A percentile compares a stretch with the other conserved stretches of the same genome.
phyloP scores from a whole-genome alignment of 2,329 filamentous ascomycete genomes.

The Aspergillus latus region DNA sequence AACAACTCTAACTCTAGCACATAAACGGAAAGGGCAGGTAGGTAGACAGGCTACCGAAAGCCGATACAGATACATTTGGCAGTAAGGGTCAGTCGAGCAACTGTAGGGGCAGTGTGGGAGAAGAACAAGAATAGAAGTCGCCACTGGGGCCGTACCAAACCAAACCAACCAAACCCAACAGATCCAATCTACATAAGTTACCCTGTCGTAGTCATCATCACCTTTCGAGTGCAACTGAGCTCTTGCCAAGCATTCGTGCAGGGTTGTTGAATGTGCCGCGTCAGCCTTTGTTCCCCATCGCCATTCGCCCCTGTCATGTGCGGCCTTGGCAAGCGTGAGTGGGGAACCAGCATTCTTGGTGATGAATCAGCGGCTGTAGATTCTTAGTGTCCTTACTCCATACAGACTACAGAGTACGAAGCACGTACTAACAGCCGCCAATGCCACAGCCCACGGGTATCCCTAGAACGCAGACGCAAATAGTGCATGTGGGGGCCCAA shows the following conservation, averaged over 20 bases:
- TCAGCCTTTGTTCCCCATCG: slow-evolving; percentile 25
- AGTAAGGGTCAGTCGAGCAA: not conserved
- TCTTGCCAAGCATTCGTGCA: slow-evolving; percentile 20
- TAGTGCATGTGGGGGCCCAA: not conserved
- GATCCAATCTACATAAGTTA: not conserved
- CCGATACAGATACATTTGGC: no score
- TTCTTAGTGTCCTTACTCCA: not conserved
- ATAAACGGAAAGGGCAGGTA: not conserved
- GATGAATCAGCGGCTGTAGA: not conserved
- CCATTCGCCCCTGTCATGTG: slow-evolving; percentile 23
- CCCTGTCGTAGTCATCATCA: no score
- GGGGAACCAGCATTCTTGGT: slow-evolving; percentile 11
- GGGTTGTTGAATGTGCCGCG: slow-evolving; percentile 21
- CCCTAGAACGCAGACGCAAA: no score
- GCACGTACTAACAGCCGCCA: no score
- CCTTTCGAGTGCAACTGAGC: not conserved
- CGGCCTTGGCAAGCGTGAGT: slow-evolving; percentile 21
- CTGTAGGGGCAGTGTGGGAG: not conserved
- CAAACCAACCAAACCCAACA: not conserved
- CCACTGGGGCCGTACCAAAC: not conserved
- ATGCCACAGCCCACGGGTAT: no score
- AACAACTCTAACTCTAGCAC: not conserved
- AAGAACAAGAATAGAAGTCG: not conserved
- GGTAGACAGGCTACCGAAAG: not conserved
- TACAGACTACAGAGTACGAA: not conserved